Evolutionary conservation across 371 early-diverging fungal species (phyloP), one percentile per base, ranked within the genome.

Genomic region (Mortierella sp.): DNA sequence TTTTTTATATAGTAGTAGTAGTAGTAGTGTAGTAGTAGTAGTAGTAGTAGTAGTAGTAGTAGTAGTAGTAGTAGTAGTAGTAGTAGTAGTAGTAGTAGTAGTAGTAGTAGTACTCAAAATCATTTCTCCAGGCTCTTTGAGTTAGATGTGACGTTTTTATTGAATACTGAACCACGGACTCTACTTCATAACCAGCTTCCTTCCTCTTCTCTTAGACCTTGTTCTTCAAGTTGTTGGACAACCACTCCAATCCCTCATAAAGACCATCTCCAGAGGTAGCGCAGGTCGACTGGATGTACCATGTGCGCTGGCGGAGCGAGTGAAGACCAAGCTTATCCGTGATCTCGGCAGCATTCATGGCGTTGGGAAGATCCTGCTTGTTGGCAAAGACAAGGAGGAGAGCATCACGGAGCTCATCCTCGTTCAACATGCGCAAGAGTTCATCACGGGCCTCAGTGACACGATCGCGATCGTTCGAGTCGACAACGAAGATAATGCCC

Each of bases 401-500:
- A 6, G 93, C 94, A 64, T 94, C 93, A 68, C 92, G 91, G 47
- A 95, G 87, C 82, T 95, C 95, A 68, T 94, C 95, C 84, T 95
- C 96, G 79, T 93, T 91, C 60, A 96, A 83, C 94, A 96, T 94
- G 63, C 93, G 89, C 72, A 91, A 89, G 63, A 96, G 84, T 80
- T 95, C 96, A 50, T 96, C 93, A 64, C 92, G 92, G 45, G 99
- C 96, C 76, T 95, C 92, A 68, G 74, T 83, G 82, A 96, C 92
- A 86, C 98, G 94, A 56, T 96, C 94, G 65, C 90, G 91, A 85
- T 98, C 98, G 79, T 94, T 94, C 81, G 94, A 92, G 82, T 98
- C 99, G 57, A 98, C 94, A 29, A 98, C 96, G 82, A 95, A 98
- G 74, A 98, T 95, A 66, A 98, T 93, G 43, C 94, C 96, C 83